Evolutionary conservation across 2,329 filamentous ascomycete species (phyloP), one percentile per base, ranked within the genome.

Genomic region (Hymenoscyphus occultus): DNA sequence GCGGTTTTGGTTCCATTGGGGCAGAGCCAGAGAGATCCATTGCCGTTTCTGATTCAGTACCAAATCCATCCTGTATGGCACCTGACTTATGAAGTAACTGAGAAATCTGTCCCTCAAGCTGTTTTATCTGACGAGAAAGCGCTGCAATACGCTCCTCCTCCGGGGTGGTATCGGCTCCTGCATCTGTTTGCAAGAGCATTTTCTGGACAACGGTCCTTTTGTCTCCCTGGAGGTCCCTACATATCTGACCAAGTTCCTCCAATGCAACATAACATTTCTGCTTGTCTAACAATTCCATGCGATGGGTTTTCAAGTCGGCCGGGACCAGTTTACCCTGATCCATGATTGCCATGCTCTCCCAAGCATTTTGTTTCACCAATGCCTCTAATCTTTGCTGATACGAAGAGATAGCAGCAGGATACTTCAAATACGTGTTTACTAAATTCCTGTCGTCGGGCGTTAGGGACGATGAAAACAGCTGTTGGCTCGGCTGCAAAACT

Each of bases 1-100:
- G 48, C n/a, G 22, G n/a, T 22, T 66, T 71, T 22, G 39, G 31
- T 19, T 64, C 70, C 0, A 54, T 63, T 7, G 64, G 51, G 10
- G 42, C 57, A 10, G 48, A 39, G 10, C 51, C 48, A 58, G 42
- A 45, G 32, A 35, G 16, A 13, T 28, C 12, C n/a, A 31, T 39
- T 5, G 66, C 63, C 16, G 56, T 13, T n/a, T 61, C 62, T 16
- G 42, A 39, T 16, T 57, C 69, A 28, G 69, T 69, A 5, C 71
- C 74, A 66, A 72, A 75, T 0, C 70, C 73, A 65, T 73, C 72
- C 7, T 68, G 66, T 16, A 74, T 64, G n/a, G 71, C 74, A 9
- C 72, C 74, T 19, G 73, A 73, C 19, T 28, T 35, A 56, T 71
- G 67, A 60, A 76, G 63, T 22, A 70, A 39, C n/a, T 62, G 61